Base-by-base conservation (phyloP, 257 asterid genomes). In the Penstemon davidsonii region DNA sequence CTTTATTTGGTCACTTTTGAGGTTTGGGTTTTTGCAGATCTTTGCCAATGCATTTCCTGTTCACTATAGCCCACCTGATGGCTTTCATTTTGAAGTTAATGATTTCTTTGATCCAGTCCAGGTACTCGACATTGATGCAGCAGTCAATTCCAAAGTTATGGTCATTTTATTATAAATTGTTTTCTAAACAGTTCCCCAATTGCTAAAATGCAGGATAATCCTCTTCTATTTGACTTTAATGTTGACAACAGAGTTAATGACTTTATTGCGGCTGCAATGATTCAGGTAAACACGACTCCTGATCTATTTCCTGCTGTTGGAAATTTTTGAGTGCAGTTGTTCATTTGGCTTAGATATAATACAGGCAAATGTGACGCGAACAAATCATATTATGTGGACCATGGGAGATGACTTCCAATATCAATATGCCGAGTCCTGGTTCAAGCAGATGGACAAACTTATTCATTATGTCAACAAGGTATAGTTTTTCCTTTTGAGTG, bases 301-400 rank as follows among this genome's bases (percentile, higher is more conserved):
- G 33, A 8, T 11, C 33, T 15, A 55, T 41, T 55, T 63, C n/a
- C 57, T 36, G 44, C 13, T 5, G 50, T n/a, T 40, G 0, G 8
- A 59, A 62, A 49, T 45, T 18, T 46, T 58, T 15, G 8, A 18
- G 44, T 9, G 46, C 12, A 10, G 3, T 69, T 44, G 47, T 15
- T 80, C 46, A 72, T 61, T 47, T 76, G 63, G 60, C 71, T 73
- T 53, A 52, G 69, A 68, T 74, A 11, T 68, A 25, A 25, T 25
- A 53, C 81, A 91, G 96, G 97, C 91, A 69, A 88, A 91, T 73
- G 91, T 91, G 55, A 91, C 97, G 0, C 87, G 83, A 54, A 83
- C 90, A 42, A 84, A 91, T 81, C 97, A 91, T 77, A 84, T 91
- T 25, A 91, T 91, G 97, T 91, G 95, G 95, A 91, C 97, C 19